phyloP scores from a whole-genome alignment of 345 rosid genomes.

The Eucalyptus regnans region DNA sequence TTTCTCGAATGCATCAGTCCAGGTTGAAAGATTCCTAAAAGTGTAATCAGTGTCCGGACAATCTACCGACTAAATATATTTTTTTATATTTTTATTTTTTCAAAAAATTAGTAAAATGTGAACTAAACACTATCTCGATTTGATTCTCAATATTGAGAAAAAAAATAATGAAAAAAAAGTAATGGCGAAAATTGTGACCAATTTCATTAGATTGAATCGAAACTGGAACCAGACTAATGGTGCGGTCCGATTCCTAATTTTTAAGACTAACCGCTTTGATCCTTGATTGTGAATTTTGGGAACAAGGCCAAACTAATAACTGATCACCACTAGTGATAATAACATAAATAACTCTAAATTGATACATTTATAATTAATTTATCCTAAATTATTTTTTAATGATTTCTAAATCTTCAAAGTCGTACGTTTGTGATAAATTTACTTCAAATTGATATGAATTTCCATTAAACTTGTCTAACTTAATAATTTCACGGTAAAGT shows the following conservation, averaged over 20 bases:
- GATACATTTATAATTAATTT: no score
- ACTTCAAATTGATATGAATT: fast-evolving
- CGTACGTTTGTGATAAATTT: fast-evolving
- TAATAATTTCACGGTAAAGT: fast-evolving
- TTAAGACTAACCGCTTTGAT: fast-evolving
- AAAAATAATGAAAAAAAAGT: no score
- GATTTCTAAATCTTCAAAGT: fast-evolving
- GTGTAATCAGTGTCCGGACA: fast-evolving
- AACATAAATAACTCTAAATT: no score
- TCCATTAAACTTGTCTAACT: no score
- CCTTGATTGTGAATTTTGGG: no score
- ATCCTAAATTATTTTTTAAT: fast-evolving
- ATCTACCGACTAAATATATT: no score
- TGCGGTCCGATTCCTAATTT: fast-evolving
- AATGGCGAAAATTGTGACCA: fast-evolving
- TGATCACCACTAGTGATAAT: no score
- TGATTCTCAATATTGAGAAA: fast-evolving
- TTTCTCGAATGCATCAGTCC: fast-evolving
- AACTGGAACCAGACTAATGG: fast-evolving
- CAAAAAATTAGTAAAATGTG: no score
- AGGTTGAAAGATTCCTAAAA: no score
- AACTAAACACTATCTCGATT: fast-evolving
- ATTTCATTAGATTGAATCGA: fast-evolving
- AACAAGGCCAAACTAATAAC: no score
- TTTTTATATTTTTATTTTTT: no score